Evolutionary conservation across 345 rosid genomes (phyloP), one percentile per base, ranked within the genome.

Genomic region (Corchorus olitorius): DNA sequence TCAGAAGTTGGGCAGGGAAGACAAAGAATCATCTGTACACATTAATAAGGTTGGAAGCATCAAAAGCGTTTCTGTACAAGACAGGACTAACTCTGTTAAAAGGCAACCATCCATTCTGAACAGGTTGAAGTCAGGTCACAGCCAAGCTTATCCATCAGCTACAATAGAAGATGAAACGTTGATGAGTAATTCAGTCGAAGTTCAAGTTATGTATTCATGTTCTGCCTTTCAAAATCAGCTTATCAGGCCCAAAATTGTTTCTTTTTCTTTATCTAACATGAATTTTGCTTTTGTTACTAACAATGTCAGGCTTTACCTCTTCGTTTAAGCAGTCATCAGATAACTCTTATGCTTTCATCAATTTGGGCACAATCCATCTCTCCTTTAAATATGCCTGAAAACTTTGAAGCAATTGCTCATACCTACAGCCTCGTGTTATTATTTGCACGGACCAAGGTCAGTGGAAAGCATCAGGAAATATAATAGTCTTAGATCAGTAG

Each of bases 341-440:
- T 91, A 83, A 76, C 81, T 15, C 84, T 89, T 70, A 72, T 88
- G 79, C 88, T 91, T 82, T 88, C 94, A 52, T 92, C 94, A 33
- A 79, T 88, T 52, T 90, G 94, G 97, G 94, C 83, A 77, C 97
- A 88, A 75, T 90, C 94, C 33, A 73, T 92, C 58, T 90, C 86
- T 76, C 92, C 91, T 77, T 72, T 82, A 78, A 91, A 91, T 82
- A 78, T 74, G 72, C 92, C 93, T 77, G 83, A 84, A 76, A 91
- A 89, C 73, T 89, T 87, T 84, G 93, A 89, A 89, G 97, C 93
- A 59, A 86, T 91, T 84, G 92, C 97, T 80, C 87, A 89, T 82
- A 88, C 92, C 72, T 91, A 81, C 80, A 83, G 92, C 82, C 80
- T 91, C 77, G 86, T 86, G 76, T 77, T 87, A 81, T 83, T 86